phyloP scores from a whole-genome alignment of 345 rosid genomes.

The Eucalyptus cloeziana region DNA sequence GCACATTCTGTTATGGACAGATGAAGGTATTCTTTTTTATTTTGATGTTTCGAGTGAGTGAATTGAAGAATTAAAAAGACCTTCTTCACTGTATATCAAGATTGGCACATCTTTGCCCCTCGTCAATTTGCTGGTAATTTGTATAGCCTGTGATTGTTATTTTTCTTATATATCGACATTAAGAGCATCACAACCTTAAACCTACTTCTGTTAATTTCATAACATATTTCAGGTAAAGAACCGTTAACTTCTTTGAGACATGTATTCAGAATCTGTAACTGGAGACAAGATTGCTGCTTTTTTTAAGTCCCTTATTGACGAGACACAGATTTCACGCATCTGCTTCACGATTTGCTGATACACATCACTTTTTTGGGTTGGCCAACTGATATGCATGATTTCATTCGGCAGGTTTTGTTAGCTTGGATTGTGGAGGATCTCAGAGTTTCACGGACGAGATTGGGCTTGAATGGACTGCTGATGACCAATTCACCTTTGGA shows the following conservation, averaged over 20 bases:
- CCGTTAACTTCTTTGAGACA: neutral
- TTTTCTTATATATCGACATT: neutral
- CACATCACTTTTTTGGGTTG: neutral
- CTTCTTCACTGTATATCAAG: neutral
- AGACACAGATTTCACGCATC: neutral
- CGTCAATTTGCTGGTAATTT: neutral
- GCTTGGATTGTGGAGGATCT: slow-evolving; percentile 86
- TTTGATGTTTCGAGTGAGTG: neutral
- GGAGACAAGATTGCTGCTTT: neutral
- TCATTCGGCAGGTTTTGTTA: slow-evolving; percentile 66
- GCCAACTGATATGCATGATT: neutral
- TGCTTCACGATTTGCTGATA: neutral
- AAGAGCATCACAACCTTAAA: neutral
- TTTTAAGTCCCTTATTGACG: neutral
- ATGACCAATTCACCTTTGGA: slow-evolving; percentile 50
- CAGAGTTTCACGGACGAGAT: slow-evolving; percentile 60
- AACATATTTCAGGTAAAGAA: neutral
- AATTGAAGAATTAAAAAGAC: neutral
- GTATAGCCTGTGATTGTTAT: neutral
- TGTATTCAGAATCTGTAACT: neutral
- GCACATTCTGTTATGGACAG: neutral
- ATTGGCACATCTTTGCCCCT: neutral
- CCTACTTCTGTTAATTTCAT: neutral
- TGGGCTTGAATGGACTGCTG: slow-evolving; percentile 77
- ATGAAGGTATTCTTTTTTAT: neutral